Conservation (phyloP, 2,329 filamentous ascomycete species). For the Claviceps monticola region DNA sequence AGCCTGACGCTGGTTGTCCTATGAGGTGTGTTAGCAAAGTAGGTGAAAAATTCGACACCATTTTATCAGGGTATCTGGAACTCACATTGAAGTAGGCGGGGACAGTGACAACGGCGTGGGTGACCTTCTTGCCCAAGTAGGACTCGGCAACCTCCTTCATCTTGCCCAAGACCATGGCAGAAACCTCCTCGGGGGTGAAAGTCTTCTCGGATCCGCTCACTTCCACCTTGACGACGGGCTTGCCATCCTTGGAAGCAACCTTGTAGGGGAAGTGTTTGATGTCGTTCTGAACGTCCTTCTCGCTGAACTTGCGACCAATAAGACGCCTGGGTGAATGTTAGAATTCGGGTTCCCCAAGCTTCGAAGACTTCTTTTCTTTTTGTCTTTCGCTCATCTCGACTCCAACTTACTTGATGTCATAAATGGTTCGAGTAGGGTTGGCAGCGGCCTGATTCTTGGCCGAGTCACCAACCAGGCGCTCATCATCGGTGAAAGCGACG, state of each 20-base stretch:
- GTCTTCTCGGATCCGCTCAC: conserved; percentile 51
- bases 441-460: conserved; percentile 88
- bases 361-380: too few species aligned
- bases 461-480: conserved; percentile 92
- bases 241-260: conserved; percentile 77
- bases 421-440: conserved; percentile 66
- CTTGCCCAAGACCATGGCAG: conserved; percentile 69
- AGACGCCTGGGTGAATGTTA: conserved; percentile 45
- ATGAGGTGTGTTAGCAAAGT: not conserved
- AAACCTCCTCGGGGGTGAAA: conserved; percentile 71
- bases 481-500: conserved; percentile 92
- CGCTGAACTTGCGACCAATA: conserved; percentile 70
- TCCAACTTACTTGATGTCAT: conserved; percentile 62
- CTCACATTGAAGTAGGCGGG: conserved; percentile 84
- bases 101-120: conserved; percentile 83
- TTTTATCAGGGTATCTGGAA: not conserved
- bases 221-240: conserved; percentile 70
- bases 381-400: too few species aligned
- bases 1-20: conserved; percentile 86
- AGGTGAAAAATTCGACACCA: not conserved
- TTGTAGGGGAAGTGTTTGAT: conserved; percentile 99
- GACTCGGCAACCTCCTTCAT: conserved; percentile 74
- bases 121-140: conserved; percentile 71
- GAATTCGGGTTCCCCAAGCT: not conserved
- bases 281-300: conserved; percentile 82